These are phyloP conservation scores for Cardamine occulta DNA, from an alignment of 345 rosid genomes.

Conservation along the genomic window DNA sequence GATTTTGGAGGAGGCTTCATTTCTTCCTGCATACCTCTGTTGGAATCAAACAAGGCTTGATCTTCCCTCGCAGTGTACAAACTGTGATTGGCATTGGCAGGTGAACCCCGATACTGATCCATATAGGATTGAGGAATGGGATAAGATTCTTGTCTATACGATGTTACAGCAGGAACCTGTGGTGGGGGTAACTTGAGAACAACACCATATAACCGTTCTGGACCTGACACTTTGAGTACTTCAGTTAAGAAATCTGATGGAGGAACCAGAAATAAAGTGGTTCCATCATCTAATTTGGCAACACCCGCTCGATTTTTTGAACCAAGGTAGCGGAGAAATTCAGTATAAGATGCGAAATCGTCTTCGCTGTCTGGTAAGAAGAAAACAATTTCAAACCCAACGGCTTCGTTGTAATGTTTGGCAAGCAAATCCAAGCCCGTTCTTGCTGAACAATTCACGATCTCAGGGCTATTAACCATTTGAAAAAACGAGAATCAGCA, in stretches of 20 bases:
- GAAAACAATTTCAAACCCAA: constrained; percentile 80
- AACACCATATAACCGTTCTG: constrained; percentile 92
- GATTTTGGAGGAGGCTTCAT: constrained; percentile 49
- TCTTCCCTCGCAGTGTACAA: constrained; percentile 50
- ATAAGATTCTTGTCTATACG: constrained; percentile 48
- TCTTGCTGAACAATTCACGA: constrained; percentile 94
- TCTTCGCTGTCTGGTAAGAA: constrained; percentile 96
- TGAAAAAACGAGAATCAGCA: constrained; percentile 37
- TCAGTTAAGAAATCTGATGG: constrained; percentile 88
- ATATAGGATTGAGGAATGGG: constrained; percentile 46
- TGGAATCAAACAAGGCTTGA: constrained; percentile 48
- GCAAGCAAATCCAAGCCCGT: constrained; percentile 96
- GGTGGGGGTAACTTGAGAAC: constrained; percentile 84
- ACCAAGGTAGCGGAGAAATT: constrained; percentile 89
- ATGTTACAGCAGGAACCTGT: constrained; percentile 48
- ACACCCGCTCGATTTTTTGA: constrained; percentile 96
- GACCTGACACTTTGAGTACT: constrained; percentile 81
- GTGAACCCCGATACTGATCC: constrained; percentile 48
- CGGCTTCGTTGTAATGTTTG: constrained; percentile 75
- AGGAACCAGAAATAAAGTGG: constrained; percentile 86
- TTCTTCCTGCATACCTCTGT: constrained; percentile 53
- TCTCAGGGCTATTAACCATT: constrained; percentile 70
- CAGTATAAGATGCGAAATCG: constrained; percentile 94
- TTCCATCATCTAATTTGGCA: constrained; percentile 89
- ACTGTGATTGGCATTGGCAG: constrained; percentile 49